These are phyloP conservation scores for Pseudogymnoascus sp. DNA, from an alignment of 2,329 filamentous ascomycete genomes.

Conservation along the genomic window DNA sequence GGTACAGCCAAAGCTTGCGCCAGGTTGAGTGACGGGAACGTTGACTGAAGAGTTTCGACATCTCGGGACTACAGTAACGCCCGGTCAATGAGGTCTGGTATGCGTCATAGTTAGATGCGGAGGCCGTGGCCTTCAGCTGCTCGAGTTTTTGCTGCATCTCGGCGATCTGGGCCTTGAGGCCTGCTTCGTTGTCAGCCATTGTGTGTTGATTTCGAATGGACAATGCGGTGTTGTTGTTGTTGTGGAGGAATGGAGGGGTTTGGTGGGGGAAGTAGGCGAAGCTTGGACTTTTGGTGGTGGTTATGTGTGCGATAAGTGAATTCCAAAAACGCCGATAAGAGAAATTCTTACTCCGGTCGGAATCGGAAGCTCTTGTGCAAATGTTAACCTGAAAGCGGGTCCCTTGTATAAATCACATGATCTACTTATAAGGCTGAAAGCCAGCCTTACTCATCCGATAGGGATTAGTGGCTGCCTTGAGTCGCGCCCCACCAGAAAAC, in stretches of 20 bases:
- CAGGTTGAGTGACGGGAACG: constrained; percentile 69
- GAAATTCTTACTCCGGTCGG: constrained; percentile 5
- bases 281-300: constrained; percentile 2
- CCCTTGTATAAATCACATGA: constrained; percentile 8
- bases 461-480: constrained; percentile 9
- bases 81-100: constrained; percentile 63
- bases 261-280: constrained; percentile 7
- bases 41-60: constrained; percentile 73
- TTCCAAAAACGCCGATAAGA: constrained; percentile 4
- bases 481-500: constrained; percentile 5
- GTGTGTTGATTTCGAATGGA: constrained; percentile 2
- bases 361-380: constrained; percentile 2
- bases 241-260: constrained; percentile 2
- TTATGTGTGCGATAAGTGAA: constrained; percentile 7
- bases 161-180: not conserved
- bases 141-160: constrained; percentile 2
- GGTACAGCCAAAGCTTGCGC: constrained; percentile 77
- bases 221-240: not conserved
- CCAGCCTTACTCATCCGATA: not conserved
- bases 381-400: not conserved
- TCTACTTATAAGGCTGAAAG: not conserved
- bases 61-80: constrained; percentile 68
- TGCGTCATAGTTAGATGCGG: constrained; percentile 36
- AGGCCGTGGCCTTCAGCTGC: constrained; percentile 10
- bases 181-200: constrained; percentile 4